Evolutionary conservation across 1,139 yeast species (phyloP).

Genomic region (Geotrichum fermentans): DNA sequence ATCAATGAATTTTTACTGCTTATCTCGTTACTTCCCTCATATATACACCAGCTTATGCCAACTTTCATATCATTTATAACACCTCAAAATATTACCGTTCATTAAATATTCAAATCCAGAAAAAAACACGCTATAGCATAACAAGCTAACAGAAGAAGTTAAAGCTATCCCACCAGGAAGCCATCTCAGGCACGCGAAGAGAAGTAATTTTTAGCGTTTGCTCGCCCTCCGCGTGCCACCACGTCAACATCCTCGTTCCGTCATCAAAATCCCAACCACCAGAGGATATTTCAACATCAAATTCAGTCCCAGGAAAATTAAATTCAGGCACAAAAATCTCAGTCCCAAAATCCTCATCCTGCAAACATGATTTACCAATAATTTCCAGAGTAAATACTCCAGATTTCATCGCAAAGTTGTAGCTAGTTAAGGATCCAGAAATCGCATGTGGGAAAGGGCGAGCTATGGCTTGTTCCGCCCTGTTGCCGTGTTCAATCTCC

Average conservation of each 20-base stretch:
- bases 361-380: conserved; percentile 22
- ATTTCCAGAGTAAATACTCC: conserved; percentile 42
- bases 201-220: conserved; percentile 30
- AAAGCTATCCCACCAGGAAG: not conserved
- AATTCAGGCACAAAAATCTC: conserved; percentile 60
- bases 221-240: conserved; percentile 56
- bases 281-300: conserved; percentile 44
- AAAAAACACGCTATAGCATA: too few species aligned
- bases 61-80: too few species aligned
- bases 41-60: too few species aligned
- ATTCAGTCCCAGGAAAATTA: conserved; percentile 51
- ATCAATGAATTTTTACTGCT: too few species aligned
- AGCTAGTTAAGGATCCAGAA: conserved; percentile 30
- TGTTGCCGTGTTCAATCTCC: conserved; percentile 1
- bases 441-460: conserved; percentile 37
- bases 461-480: conserved; percentile 52
- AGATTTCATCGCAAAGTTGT: conserved; percentile 32
- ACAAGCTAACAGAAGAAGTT: too few species aligned
- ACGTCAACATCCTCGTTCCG: conserved; percentile 53
- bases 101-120: too few species aligned
- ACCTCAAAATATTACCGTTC: too few species aligned
- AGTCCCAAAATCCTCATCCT: conserved; percentile 40
- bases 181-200: not conserved
- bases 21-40: too few species aligned
- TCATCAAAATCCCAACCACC: conserved; percentile 55